These are phyloP conservation scores for Colletotrichum neosansevieriae DNA, from an alignment of 2,329 filamentous ascomycete species.

Conservation along the genomic window DNA sequence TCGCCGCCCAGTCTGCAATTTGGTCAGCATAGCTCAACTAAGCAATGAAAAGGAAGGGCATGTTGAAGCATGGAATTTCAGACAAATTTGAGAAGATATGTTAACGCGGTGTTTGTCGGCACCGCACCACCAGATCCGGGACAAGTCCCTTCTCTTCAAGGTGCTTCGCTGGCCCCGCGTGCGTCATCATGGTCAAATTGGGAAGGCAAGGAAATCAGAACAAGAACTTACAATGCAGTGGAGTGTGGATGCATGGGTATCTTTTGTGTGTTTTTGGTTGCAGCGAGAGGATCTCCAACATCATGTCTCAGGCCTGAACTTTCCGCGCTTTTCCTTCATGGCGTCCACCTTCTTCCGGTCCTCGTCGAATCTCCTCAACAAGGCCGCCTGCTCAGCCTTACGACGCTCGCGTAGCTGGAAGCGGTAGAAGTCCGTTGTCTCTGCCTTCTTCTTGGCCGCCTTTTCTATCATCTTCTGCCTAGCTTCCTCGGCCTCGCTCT, in stretches of 20 bases:
- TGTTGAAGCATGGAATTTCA: conserved; percentile 54
- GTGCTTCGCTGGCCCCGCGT: conserved; percentile 64
- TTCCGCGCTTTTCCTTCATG: conserved; percentile 76
- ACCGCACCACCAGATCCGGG: conserved; percentile 51
- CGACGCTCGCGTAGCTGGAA: conserved; percentile 85
- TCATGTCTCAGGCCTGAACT: conserved; percentile 66
- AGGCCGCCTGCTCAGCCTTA: conserved; percentile 77
- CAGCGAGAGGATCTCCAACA: not conserved
- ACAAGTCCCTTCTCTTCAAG: conserved; percentile 39
- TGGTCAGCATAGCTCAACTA: not conserved
- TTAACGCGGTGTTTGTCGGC: conserved; percentile 74
- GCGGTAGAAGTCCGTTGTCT: conserved; percentile 81
- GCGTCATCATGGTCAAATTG: conserved; percentile 59
- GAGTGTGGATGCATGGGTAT: conserved; percentile 25
- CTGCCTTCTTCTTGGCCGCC: conserved; percentile 70
- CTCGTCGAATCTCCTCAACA: conserved; percentile 80
- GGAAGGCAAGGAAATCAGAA: not conserved
- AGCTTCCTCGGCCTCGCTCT: conserved; percentile 76
- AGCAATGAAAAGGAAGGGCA: not conserved
- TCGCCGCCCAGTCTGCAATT: not conserved
- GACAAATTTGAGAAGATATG: conserved; percentile 75
- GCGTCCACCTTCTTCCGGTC: conserved; percentile 78
- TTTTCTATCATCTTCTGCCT: conserved; percentile 71
- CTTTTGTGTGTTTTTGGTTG: conserved; percentile 19
- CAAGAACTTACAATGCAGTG: conserved; percentile 40